Percentiles rank a stretch among this genome's conserved stretches.
phyloP scores from a whole-genome alignment of 768 basidiomycete genomes.

The Ramaria sp. region DNA sequence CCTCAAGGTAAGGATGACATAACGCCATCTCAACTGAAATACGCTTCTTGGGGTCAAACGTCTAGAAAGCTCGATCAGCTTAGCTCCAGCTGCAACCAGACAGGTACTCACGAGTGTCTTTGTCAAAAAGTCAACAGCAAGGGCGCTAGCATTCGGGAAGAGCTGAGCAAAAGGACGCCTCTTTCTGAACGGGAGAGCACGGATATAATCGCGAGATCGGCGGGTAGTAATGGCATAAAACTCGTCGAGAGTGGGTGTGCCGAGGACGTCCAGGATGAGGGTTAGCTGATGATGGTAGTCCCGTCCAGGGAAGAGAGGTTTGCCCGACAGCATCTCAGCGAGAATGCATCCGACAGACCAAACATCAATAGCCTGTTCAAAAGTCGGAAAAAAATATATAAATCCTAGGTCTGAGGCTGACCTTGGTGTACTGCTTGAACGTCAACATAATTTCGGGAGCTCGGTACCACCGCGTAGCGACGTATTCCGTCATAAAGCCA shows the following conservation, averaged over 20 bases:
- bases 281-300: slow-evolving; percentile 92
- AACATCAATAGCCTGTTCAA: slow-evolving; percentile 64
- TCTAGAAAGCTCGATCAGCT: slow-evolving; percentile 32
- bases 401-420: background rate
- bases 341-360: slow-evolving; percentile 78
- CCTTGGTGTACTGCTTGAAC: slow-evolving; percentile 81
- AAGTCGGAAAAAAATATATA: background rate
- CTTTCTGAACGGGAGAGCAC: slow-evolving; percentile 89
- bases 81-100: background rate
- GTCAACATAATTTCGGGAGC: slow-evolving; percentile 98
- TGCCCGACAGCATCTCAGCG: slow-evolving; percentile 89
- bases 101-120: slow-evolving; percentile 55
- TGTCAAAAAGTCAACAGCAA: slow-evolving; percentile 70
- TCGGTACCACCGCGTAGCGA: slow-evolving; percentile 96
- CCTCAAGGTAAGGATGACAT: slow-evolving; percentile 90
- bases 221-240: slow-evolving; percentile 94
- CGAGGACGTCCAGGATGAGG: slow-evolving; percentile 92
- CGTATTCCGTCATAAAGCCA: slow-evolving; percentile 88
- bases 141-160: slow-evolving; percentile 84
- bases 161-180: slow-evolving; percentile 69
- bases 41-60: slow-evolving; percentile 96
- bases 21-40: slow-evolving; percentile 91
- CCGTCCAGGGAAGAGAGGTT: slow-evolving; percentile 89
- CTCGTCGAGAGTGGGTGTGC: slow-evolving; percentile 94
- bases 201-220: slow-evolving; percentile 89